A percentile compares a stretch with the other conserved stretches of the same genome.
phyloP scores from a whole-genome alignment of 1,284 basidiomycete genomes.

The Thelephora terrestris region DNA sequence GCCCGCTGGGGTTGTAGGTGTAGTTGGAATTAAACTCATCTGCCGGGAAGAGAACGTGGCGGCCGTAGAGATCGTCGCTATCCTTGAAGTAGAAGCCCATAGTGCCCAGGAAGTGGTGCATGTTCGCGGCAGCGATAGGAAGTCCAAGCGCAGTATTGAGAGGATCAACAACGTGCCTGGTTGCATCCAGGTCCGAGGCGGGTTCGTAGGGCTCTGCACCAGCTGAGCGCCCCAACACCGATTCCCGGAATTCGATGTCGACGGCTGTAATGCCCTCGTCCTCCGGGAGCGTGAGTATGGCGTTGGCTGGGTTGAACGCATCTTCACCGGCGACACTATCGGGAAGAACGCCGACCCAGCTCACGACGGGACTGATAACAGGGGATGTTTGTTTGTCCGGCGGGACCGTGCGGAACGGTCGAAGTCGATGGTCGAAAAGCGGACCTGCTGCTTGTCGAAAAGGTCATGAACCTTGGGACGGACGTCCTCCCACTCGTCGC shows the following conservation, averaged over 20 bases:
- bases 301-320: no score
- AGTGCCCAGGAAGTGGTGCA: slow-evolving; percentile 17
- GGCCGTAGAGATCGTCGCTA: slow-evolving; percentile 13
- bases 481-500: no score
- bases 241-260: slow-evolving; percentile 14
- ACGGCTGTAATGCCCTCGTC: slow-evolving; percentile 4
- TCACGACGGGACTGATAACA: no score
- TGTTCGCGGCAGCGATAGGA: slow-evolving; percentile 11
- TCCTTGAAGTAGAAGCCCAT: slow-evolving; percentile 20
- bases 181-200: slow-evolving; percentile 13
- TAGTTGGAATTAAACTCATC: slow-evolving; percentile 15
- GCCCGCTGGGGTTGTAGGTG: slow-evolving; percentile 12
- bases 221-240: slow-evolving; percentile 12
- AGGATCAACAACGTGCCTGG: slow-evolving; percentile 16
- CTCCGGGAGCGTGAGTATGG: no score
- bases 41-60: slow-evolving; percentile 14
- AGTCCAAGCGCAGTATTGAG: slow-evolving; percentile 20
- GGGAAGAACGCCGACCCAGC: no score
- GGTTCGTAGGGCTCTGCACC: slow-evolving; percentile 15
- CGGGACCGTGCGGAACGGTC: no score
- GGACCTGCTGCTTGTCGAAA: no score
- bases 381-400: no score
- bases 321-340: no score
- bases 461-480: no score
- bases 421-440: no score